These are phyloP conservation scores for Fusarium praegraminearum DNA, from an alignment of 2,329 filamentous ascomycete genomes.

Conservation along the genomic window DNA sequence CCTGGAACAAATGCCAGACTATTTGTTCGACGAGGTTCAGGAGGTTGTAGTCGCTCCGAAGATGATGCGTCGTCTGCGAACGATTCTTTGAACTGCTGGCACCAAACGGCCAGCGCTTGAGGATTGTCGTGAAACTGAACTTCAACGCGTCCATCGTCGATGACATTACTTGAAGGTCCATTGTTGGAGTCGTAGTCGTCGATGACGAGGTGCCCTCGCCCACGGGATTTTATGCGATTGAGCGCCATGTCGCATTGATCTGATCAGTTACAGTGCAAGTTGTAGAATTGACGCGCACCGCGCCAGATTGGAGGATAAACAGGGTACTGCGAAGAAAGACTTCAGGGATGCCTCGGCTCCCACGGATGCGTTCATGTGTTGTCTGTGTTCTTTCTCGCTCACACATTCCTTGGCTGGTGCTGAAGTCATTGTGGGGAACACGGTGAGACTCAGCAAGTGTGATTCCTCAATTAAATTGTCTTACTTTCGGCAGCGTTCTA, in stretches of 20 bases:
- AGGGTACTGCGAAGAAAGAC: not conserved
- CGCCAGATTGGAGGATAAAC: not conserved
- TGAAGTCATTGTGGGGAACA: constrained; percentile 24
- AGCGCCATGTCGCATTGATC: constrained; percentile 43
- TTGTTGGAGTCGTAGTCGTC: constrained; percentile 37
- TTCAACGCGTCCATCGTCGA: constrained; percentile 49
- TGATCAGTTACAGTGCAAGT: not conserved
- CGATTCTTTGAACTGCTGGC: constrained; percentile 37
- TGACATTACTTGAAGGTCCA: constrained; percentile 46
- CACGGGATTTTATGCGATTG: constrained; percentile 47
- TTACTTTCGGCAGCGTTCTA: not conserved
- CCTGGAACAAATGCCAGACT: constrained; percentile 36
- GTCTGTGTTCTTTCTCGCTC: not conserved
- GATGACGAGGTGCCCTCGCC: constrained; percentile 46
- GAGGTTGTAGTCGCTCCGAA: constrained; percentile 20
- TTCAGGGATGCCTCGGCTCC: not conserved
- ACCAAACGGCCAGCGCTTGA: constrained; percentile 46
- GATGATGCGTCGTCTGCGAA: constrained; percentile 16
- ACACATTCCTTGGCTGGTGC: not conserved
- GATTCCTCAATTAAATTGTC: not conserved
- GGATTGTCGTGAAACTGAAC: constrained; percentile 50
- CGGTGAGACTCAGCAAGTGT: not conserved
- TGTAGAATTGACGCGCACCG: not conserved
- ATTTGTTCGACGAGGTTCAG: constrained; percentile 39
- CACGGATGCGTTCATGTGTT: not conserved